Evolutionary conservation across 2,329 filamentous ascomycete genomes (phyloP).

Genomic region (Huntiella decipiens): DNA sequence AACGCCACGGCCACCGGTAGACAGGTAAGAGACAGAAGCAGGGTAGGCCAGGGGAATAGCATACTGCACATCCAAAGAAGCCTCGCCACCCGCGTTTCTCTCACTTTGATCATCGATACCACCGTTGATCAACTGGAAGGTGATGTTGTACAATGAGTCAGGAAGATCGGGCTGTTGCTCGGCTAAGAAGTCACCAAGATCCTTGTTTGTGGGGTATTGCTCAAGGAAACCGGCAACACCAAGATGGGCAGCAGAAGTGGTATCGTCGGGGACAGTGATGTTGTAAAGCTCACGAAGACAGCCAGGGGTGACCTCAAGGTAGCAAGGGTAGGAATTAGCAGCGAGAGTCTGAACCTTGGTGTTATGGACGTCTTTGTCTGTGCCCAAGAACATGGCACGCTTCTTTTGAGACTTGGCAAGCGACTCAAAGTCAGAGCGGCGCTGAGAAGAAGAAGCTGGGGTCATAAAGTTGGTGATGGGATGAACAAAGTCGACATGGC

Average conservation of each 20-base stretch:
- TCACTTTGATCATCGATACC: conserved; percentile 25
- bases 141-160: conserved; percentile 22
- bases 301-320: conserved; percentile 18
- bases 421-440: conserved; percentile 15
- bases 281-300: conserved; percentile 29
- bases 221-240: conserved; percentile 32
- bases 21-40: conserved; percentile 25
- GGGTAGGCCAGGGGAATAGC: conserved; percentile 27
- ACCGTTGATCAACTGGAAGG: conserved; percentile 23
- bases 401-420: conserved; percentile 11
- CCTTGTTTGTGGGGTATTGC: conserved; percentile 26
- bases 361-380: conserved; percentile 13
- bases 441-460: conserved; percentile 14
- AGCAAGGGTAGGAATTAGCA: conserved; percentile 15
- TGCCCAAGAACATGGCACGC: conserved; percentile 11
- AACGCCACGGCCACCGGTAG: conserved; percentile 25
- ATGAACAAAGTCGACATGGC: conserved; percentile 26
- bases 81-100: conserved; percentile 23
- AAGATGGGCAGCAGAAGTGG: conserved; percentile 17
- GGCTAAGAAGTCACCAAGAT: conserved; percentile 22
- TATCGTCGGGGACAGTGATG: conserved; percentile 19
- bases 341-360: conserved; percentile 2
- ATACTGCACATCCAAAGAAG: conserved; percentile 30
- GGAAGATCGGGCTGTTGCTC: conserved; percentile 20
- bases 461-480: conserved; percentile 31